Conservation (phyloP, 2,329 filamentous ascomycete genomes). For the Fusarium sp. region DNA sequence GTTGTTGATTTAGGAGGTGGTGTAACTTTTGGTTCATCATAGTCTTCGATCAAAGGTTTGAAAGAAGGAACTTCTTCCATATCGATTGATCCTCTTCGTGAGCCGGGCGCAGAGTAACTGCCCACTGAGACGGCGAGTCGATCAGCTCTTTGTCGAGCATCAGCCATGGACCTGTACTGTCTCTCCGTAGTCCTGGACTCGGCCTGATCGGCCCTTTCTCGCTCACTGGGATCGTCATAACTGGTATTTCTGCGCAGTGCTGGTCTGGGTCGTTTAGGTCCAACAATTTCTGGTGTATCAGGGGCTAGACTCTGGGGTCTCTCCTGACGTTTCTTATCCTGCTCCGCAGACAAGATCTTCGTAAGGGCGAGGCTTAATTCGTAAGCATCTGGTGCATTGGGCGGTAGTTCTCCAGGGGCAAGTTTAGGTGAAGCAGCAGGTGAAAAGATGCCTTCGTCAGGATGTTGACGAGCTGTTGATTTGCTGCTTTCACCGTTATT, state of each 20-base stretch:
- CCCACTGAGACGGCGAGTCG: conserved; percentile 55
- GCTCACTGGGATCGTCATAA: conserved; percentile 55
- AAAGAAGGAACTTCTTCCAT: conserved; percentile 46
- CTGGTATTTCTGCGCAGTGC: conserved; percentile 58
- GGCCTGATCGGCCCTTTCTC: conserved; percentile 54
- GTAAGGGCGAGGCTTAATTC: conserved; percentile 54
- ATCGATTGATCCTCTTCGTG: conserved; percentile 52
- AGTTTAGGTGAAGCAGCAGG: conserved; percentile 45
- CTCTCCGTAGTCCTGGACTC: conserved; percentile 53
- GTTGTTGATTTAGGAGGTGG: conserved; percentile 29
- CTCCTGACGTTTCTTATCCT: conserved; percentile 39
- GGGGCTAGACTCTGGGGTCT: conserved; percentile 7
- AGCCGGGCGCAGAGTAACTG: conserved; percentile 52
- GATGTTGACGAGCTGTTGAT: conserved; percentile 15
- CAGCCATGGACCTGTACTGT: conserved; percentile 54
- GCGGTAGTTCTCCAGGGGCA: conserved; percentile 43
- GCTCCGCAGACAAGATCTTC: conserved; percentile 52
- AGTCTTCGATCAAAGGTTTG: conserved; percentile 49
- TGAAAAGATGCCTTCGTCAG: conserved; percentile 42
- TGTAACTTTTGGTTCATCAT: conserved; percentile 42
- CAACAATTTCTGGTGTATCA: conserved; percentile 30
- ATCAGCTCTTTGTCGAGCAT: conserved; percentile 54
- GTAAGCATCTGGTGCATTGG: conserved; percentile 53
- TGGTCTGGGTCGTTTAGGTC: conserved; percentile 49
- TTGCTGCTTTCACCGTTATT: conserved; percentile 28